A percentile compares a stretch with the other conserved stretches of the same genome.
These are phyloP conservation scores for Fraxinus angustifolia DNA, from an alignment of 305 asterid species.

Conservation along the genomic window DNA sequence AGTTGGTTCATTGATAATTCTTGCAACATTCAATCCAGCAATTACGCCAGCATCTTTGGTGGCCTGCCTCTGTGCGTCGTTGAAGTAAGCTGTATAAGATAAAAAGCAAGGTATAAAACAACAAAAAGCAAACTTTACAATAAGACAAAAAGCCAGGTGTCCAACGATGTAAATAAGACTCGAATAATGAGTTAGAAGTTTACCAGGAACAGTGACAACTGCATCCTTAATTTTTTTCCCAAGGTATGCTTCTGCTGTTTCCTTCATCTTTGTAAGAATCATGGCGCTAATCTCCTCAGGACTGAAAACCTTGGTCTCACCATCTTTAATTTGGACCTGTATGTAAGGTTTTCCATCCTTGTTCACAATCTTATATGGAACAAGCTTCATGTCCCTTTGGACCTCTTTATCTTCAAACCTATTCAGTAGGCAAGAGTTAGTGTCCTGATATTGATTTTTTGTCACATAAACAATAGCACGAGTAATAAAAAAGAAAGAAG, in stretches of 20 bases:
- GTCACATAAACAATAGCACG: not conserved
- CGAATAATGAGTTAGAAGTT: not conserved
- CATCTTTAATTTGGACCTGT: constrained; percentile 61
- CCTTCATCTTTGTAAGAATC: constrained; percentile 75
- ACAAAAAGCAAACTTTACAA: constrained; percentile 9
- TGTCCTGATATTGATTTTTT: not conserved
- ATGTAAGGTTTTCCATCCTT: constrained; percentile 78
- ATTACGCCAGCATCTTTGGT: constrained; percentile 78
- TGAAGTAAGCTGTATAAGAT: constrained; percentile 63
- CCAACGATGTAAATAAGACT: not conserved
- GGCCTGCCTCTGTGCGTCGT: constrained; percentile 90
- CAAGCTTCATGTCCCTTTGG: constrained; percentile 74
- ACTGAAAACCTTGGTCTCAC: constrained; percentile 73
- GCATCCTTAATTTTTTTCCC: constrained; percentile 86
- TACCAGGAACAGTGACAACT: constrained; percentile 84
- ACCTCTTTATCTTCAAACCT: constrained; percentile 86
- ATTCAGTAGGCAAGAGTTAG: not conserved
- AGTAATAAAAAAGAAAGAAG: not conserved
- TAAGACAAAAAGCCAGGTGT: not conserved
- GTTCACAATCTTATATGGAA: constrained; percentile 71
- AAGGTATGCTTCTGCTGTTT: constrained; percentile 89
- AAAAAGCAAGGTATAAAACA: constrained; percentile 12
- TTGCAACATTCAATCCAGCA: constrained; percentile 75
- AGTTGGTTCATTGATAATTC: constrained; percentile 83
- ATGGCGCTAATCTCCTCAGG: constrained; percentile 87